These are phyloP conservation scores for Seminavis robusta DNA, from an alignment of 108 stramenopile species.

Conservation along the genomic window DNA sequence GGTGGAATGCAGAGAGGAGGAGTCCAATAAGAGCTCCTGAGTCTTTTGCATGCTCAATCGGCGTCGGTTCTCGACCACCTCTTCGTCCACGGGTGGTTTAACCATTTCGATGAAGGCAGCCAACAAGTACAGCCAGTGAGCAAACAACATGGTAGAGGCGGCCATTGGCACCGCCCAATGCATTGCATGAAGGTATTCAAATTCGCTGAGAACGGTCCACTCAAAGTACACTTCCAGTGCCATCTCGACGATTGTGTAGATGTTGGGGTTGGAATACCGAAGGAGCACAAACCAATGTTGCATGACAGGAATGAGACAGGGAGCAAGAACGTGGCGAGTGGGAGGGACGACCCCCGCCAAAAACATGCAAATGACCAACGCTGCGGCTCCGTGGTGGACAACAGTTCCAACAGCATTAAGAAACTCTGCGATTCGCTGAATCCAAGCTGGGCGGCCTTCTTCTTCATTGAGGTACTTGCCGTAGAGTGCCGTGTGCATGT, in stretches of 20 bases:
- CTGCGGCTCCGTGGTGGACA: neutral
- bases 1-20: too few relatives aligned
- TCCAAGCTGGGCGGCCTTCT: too few relatives aligned
- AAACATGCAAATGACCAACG: neutral
- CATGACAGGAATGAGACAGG: neutral
- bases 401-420: conserved; percentile 4
- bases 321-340: neutral
- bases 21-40: too few relatives aligned
- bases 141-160: neutral
- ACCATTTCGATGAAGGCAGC: neutral
- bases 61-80: too few relatives aligned
- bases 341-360: neutral
- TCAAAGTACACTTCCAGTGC: conserved; percentile 1
- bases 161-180: neutral
- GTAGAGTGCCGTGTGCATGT: conserved; percentile 1
- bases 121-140: conserved; percentile 3
- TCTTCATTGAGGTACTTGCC: too few relatives aligned
- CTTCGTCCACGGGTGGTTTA: too few relatives aligned
- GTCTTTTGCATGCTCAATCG: too few relatives aligned
- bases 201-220: neutral
- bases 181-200: neutral
- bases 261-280: neutral
- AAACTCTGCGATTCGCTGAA: conserved; percentile 1
- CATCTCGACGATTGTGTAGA: neutral
- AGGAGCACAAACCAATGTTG: conserved; percentile 13